Evolutionary conservation across 1,139 yeast species (phyloP).

Genomic region (Candida sanyaensis): DNA sequence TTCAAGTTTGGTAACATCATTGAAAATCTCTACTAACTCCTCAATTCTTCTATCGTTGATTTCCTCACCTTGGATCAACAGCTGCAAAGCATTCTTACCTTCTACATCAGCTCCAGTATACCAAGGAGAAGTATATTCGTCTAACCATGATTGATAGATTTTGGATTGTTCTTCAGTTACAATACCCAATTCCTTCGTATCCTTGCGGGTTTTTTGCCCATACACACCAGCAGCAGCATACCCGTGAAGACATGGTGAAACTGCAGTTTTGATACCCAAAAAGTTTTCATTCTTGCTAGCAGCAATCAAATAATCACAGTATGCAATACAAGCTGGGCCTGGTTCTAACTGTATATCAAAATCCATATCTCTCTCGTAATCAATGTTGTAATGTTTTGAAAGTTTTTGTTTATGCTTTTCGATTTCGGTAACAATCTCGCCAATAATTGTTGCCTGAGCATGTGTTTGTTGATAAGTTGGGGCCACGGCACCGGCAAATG

Average conservation of each 20-base stretch:
- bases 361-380: conserved; percentile 45
- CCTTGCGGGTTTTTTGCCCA: conserved; percentile 21
- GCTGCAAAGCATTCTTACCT: conserved; percentile 53
- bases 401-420: conserved; percentile 57
- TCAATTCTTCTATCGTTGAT: conserved; percentile 44
- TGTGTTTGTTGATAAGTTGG: conserved; percentile 55
- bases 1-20: conserved; percentile 60
- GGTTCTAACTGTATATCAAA: conserved; percentile 43
- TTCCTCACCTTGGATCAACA: conserved; percentile 27
- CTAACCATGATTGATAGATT: conserved; percentile 60
- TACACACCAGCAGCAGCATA: conserved; percentile 54
- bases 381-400: conserved; percentile 42
- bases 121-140: conserved; percentile 60
- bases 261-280: conserved; percentile 64
- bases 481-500: conserved; percentile 64
- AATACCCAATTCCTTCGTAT: conserved; percentile 10
- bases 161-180: conserved; percentile 18
- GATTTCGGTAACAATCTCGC: conserved; percentile 57
- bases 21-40: conserved; percentile 57
- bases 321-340: conserved; percentile 57
- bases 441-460: conserved; percentile 53
- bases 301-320: conserved; percentile 59
- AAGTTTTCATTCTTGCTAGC: conserved; percentile 58
- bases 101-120: conserved; percentile 51
- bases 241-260: conserved; percentile 80